Percentiles rank a stretch among this genome's conserved stretches.
phyloP scores from a whole-genome alignment of 495 filamentous ascomycete genomes.

The Aspergillus baeticus region DNA sequence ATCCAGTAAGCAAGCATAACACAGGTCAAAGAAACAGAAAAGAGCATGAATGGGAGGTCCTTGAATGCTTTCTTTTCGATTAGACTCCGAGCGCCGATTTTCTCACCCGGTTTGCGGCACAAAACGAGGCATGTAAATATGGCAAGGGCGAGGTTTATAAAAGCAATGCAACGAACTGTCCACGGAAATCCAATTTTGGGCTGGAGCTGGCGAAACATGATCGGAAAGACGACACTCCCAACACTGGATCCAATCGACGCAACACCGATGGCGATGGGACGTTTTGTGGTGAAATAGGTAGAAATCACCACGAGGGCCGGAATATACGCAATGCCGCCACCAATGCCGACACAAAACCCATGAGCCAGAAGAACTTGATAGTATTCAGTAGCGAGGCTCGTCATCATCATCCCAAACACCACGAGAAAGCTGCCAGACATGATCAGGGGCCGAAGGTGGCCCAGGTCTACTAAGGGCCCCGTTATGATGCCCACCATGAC shows the following conservation, averaged over 20 bases:
- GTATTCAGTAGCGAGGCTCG: slow-evolving; percentile 40
- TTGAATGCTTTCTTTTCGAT: slow-evolving; percentile 36
- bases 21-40: slow-evolving; percentile 33
- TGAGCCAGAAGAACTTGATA: slow-evolving; percentile 38
- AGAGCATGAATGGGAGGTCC: slow-evolving; percentile 34
- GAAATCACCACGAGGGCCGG: slow-evolving; percentile 42
- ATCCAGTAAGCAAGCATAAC: slow-evolving; percentile 38
- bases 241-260: slow-evolving; percentile 37
- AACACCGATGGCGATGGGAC: slow-evolving; percentile 47
- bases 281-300: slow-evolving; percentile 40
- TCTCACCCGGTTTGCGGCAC: slow-evolving; percentile 21
- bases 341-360: slow-evolving; percentile 42
- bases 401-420: slow-evolving; percentile 51
- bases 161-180: slow-evolving; percentile 53
- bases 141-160: slow-evolving; percentile 46
- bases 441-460: slow-evolving; percentile 37
- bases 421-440: slow-evolving; percentile 28
- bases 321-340: slow-evolving; percentile 38
- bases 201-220: slow-evolving; percentile 50
- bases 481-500: slow-evolving; percentile 38
- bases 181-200: slow-evolving; percentile 51
- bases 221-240: slow-evolving; percentile 54
- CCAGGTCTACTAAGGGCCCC: slow-evolving; percentile 45
- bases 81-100: slow-evolving; percentile 23
- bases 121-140: slow-evolving; percentile 38